Conservation (phyloP, 208 protist genomes). For the Crithidia acanthocephali region DNA sequence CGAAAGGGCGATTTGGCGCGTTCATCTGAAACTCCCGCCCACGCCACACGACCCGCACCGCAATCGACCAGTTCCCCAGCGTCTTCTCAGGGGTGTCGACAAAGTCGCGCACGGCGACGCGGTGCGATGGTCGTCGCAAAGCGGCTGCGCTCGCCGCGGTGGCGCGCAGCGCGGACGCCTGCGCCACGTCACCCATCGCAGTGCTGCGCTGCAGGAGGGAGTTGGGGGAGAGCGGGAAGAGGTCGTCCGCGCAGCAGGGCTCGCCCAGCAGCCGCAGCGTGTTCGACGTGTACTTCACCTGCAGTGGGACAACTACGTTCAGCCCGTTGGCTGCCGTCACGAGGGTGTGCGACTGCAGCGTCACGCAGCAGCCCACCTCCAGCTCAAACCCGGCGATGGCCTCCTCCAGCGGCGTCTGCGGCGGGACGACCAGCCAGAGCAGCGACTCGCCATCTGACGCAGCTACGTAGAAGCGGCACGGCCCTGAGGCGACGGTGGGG, state of each 20-base stretch:
- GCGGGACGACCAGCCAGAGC: conserved; percentile 72
- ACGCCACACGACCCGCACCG: conserved; percentile 66
- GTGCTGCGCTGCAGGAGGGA: conserved; percentile 38
- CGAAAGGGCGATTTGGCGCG: background rate
- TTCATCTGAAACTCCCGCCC: conserved; percentile 33
- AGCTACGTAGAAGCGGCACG: conserved; percentile 81
- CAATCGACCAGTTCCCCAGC: conserved; percentile 48
- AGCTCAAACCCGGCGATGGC: conserved; percentile 60
- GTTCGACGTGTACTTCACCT: conserved; percentile 42
- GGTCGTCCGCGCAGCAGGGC: conserved; percentile 25
- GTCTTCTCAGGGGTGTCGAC: conserved; percentile 38
- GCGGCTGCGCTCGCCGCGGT: background rate
- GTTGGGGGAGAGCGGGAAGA: conserved; percentile 56
- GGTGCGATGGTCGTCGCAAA: background rate
- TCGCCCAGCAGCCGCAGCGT: conserved; percentile 63
- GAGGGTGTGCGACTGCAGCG: conserved; percentile 52
- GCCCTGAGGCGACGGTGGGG: background rate
- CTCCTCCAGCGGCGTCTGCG: conserved; percentile 53
- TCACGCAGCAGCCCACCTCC: conserved; percentile 77
- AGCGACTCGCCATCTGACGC: conserved; percentile 58
- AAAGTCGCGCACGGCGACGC: conserved; percentile 48
- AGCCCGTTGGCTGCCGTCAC: conserved; percentile 62
- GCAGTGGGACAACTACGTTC: conserved; percentile 69
- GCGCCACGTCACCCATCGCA: background rate
- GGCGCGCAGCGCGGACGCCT: background rate